Conservation (phyloP, 441 rosid genomes). For the Populus hybrid region DNA sequence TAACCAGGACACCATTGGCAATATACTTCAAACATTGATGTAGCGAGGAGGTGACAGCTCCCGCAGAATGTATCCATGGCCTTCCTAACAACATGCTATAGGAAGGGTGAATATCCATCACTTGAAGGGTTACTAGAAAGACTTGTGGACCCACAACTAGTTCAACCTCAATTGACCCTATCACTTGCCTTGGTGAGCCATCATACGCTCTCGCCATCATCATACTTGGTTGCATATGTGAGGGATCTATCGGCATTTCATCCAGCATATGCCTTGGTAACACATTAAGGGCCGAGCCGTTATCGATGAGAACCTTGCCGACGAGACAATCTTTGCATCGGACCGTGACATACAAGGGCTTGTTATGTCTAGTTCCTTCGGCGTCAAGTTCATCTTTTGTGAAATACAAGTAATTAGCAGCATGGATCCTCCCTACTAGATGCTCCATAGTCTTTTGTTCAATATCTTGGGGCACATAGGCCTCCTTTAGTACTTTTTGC, state of each 20-base stretch:
- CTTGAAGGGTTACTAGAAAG: not conserved
- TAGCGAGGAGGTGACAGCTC: not conserved
- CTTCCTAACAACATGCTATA: not conserved
- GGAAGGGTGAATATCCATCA: not conserved
- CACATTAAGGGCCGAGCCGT: not conserved
- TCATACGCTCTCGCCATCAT: not conserved
- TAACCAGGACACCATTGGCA: not conserved
- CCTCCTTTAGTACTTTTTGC: no score
- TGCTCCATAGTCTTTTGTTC: not conserved
- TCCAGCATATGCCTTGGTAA: not conserved
- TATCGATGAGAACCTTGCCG: not conserved
- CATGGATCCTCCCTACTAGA: not conserved
- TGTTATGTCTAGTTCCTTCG: not conserved
- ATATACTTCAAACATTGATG: not conserved
- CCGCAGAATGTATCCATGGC: not conserved
- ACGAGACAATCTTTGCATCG: not conserved
- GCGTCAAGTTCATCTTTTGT: not conserved
- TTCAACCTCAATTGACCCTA: not conserved
- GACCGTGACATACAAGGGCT: not conserved
- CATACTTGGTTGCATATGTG: not conserved
- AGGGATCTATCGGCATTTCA: not conserved
- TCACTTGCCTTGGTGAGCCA: not conserved
- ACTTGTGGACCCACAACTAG: not conserved
- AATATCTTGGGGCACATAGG: not conserved
- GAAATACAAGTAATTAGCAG: not conserved